Percentiles rank a stretch among this genome's conserved stretches.
Conservation (phyloP, 2,329 filamentous ascomycete genomes). For the Alternaria longipes region DNA sequence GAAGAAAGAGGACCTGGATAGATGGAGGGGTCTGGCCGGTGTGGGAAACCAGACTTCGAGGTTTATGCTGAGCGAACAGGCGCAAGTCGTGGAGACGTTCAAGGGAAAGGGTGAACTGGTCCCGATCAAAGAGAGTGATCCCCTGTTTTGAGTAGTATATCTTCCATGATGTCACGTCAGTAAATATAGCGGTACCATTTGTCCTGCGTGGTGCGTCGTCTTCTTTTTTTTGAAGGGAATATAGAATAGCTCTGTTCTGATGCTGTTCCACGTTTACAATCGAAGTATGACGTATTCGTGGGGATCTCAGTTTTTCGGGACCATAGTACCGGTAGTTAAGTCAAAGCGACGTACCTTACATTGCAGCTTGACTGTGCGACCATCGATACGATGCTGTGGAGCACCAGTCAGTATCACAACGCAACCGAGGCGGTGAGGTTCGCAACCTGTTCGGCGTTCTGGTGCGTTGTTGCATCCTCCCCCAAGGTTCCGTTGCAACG, state of each 20-base stretch:
- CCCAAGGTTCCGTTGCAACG: neutral
- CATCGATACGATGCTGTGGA: slow-evolving; percentile 18
- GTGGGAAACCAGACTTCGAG: slow-evolving; percentile 62
- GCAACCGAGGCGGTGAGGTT: slow-evolving; percentile 20
- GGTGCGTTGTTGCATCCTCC: neutral
- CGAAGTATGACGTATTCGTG: neutral
- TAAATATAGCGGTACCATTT: neutral
- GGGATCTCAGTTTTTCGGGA: neutral
- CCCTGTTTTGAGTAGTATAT: slow-evolving; percentile 22
- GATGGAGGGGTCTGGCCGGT: slow-evolving; percentile 62
- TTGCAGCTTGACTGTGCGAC: slow-evolving; percentile 16
- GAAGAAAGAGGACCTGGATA: slow-evolving; percentile 59
- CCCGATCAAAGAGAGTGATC: slow-evolving; percentile 51
- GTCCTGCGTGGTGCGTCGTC: neutral
- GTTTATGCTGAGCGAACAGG: slow-evolving; percentile 64
- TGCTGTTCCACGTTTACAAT: neutral
- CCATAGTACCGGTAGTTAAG: slow-evolving; percentile 1
- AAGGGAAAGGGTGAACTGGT: slow-evolving; percentile 60
- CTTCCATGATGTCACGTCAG: neutral
- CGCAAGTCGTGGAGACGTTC: slow-evolving; percentile 60
- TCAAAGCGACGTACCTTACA: slow-evolving; percentile 21
- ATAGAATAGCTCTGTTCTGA: neutral
- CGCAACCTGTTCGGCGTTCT: slow-evolving; percentile 12
- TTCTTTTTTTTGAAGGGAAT: neutral
- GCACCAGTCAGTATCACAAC: slow-evolving; percentile 8